These are phyloP conservation scores for Inga laurina DNA, from an alignment of 306 rosid species.

Conservation along the genomic window DNA sequence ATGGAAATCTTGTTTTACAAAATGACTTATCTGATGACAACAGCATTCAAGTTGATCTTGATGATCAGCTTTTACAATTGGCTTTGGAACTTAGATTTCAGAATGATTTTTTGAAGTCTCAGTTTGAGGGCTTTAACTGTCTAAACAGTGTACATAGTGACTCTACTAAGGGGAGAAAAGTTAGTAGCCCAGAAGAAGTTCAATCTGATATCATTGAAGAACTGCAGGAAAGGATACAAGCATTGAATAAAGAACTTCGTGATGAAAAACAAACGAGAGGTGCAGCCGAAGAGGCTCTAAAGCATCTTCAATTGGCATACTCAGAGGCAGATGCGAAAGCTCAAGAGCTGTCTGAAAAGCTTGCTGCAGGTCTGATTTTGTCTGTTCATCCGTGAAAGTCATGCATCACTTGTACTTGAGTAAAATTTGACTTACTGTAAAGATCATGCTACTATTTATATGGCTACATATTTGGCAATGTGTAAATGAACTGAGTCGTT, in stretches of 20 bases:
- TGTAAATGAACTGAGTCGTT: background rate
- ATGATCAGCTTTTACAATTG: conserved; percentile 69
- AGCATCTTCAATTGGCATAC: conserved; percentile 71
- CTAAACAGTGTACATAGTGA: conserved; percentile 35
- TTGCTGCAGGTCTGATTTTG: conserved; percentile 70
- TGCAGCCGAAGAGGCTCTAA: conserved; percentile 87
- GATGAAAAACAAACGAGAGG: conserved; percentile 83
- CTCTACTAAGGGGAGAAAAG: conserved; percentile 35
- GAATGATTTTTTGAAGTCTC: conserved; percentile 87
- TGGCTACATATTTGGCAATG: conserved; percentile 16
- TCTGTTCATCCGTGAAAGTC: conserved; percentile 15
- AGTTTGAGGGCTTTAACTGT: conserved; percentile 56
- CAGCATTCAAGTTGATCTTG: conserved; percentile 37
- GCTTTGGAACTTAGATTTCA: conserved; percentile 69
- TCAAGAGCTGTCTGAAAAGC: conserved; percentile 78
- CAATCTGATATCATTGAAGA: conserved; percentile 51
- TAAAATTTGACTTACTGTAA: conserved; percentile 14
- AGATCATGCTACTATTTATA: conserved; percentile 12
- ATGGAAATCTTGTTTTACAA: conserved; percentile 40
- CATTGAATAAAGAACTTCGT: conserved; percentile 60
- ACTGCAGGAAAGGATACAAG: conserved; percentile 57
- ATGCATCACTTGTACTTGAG: conserved; percentile 9
- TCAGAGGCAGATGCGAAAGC: conserved; percentile 82
- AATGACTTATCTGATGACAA: conserved; percentile 46
- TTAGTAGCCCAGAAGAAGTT: conserved; percentile 36